Base-by-base conservation (phyloP, 106 monocot species). In the Apostasia shenzhenica region DNA sequence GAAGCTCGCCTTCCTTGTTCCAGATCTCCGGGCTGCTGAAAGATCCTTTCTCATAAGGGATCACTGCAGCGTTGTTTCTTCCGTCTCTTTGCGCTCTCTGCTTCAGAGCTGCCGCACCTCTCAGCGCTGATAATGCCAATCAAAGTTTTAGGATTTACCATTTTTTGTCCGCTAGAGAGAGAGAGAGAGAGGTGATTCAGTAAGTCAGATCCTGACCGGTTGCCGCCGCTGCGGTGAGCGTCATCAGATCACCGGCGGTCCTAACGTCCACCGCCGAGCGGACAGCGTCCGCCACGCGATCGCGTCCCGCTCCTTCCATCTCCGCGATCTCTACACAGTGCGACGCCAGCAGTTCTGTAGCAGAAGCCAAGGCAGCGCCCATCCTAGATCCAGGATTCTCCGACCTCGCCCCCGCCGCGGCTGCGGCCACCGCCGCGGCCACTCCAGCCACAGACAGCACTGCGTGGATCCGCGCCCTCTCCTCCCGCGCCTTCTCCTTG, bases 181-280 rank as follows among this genome's bases (percentile, higher is more conserved):
- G 4, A 8, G 60, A 3, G 50, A 50, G 8, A 50, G 42, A 60
- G 11, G 42, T 42, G 11, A 62, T 45, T 62, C 62, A 2, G 41
- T 0, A 48, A 47, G 10, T 38, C 43, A 3, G 14, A 5, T 45
- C 9, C 63, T 7, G 50, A 90, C 94, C 87, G 63, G 95, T 97
- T 39, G 97, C 97, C 1, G 97, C 97, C 5, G 92, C 89, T 1
- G 97, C 97, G 10, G 92, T 92, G 65, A 97, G 87, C 8, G 97
- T 97, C 82, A 92, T 65, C 11, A 97, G 80, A 70, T 92, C 92
- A 2, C 97, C 87, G 3, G 87, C 55, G 45, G 79, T 79, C 59
- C 67, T 61, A 13, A 87, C 68, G 48, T 85, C 87, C 0, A 97
- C 87, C 0, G 97, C 89, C 1, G 97, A 92, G 50, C 69, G 72